Percentiles rank a stretch among this genome's conserved stretches.
Conservation (phyloP, 208 protist species). For the Plasmodiophora brassicae region DNA sequence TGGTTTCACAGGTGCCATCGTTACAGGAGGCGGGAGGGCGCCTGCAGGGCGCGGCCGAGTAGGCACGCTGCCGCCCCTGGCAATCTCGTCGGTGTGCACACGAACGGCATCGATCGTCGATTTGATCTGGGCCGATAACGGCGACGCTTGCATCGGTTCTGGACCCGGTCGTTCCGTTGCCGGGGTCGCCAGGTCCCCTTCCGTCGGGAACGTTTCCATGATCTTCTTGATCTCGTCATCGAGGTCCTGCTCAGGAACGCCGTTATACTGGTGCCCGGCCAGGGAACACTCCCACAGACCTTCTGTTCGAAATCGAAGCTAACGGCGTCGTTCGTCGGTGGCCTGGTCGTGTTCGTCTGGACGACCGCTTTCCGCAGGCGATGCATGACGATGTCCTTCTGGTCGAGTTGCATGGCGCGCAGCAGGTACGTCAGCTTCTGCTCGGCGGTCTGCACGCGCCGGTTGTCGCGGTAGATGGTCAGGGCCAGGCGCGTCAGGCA, state of each 20-base stretch:
- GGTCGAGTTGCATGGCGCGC: slow-evolving; percentile 2
- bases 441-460: not conserved
- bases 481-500: not conserved
- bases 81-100: not conserved
- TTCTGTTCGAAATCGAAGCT: slow-evolving; percentile 12
- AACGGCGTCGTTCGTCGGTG: not conserved
- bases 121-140: not conserved
- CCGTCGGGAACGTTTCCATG: not conserved
- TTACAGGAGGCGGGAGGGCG: not conserved
- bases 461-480: not conserved
- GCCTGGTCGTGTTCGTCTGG: not conserved
- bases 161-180: not conserved
- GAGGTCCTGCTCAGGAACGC: not conserved
- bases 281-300: not conserved
- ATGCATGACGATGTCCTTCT: slow-evolving; percentile 26
- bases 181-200: not conserved
- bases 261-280: not conserved
- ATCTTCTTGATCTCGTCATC: not conserved
- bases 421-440: not conserved
- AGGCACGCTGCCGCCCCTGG: not conserved
- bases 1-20: not conserved
- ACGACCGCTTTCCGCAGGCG: not conserved
- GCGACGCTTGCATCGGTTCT: not conserved
- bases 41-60: not conserved
- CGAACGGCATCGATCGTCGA: not conserved